Evolutionary conservation across 805 yeast genomes (phyloP).

Genomic region (Yarrowia sp.): DNA sequence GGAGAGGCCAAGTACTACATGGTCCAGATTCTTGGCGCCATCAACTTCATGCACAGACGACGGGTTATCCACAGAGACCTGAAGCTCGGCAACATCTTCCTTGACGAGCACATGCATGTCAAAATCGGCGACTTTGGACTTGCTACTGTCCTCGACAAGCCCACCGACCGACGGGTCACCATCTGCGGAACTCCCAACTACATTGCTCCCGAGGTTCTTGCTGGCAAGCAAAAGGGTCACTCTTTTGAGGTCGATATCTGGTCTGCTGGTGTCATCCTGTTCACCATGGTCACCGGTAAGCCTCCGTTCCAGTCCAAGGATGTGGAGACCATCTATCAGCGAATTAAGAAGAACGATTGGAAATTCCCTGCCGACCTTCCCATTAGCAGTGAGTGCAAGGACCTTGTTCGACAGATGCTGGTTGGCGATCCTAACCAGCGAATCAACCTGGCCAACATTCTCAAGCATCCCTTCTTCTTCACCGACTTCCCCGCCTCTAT

Average conservation of each 20-base stretch:
- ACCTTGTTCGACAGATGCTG: conserved; percentile 62
- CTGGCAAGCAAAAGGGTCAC: conserved; percentile 82
- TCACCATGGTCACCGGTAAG: conserved; percentile 85
- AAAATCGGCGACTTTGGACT: conserved; percentile 97
- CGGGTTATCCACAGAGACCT: conserved; percentile 94
- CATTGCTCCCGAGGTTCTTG: conserved; percentile 95
- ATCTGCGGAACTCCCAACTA: conserved; percentile 99
- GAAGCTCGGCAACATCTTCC: conserved; percentile 91
- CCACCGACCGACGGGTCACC: conserved; percentile 76
- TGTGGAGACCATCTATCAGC: conserved; percentile 84
- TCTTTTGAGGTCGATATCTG: conserved; percentile 93
- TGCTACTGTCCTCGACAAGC: conserved; percentile 83
- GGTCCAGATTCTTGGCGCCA: conserved; percentile 92
- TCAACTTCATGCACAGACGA: conserved; percentile 85
- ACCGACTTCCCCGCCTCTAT: conserved; percentile 77
- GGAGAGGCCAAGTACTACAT: conserved; percentile 87
- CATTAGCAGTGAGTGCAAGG: conserved; percentile 68
- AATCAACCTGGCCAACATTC: conserved; percentile 74
- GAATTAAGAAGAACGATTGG: conserved; percentile 80
- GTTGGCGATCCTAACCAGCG: conserved; percentile 75
- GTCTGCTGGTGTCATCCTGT: conserved; percentile 97
- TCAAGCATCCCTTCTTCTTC: conserved; percentile 81
- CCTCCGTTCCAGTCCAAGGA: conserved; percentile 98
- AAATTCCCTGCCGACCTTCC: conserved; percentile 65
- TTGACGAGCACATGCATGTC: conserved; percentile 89